Evolutionary conservation across 129 eudicot species (phyloP).

Genomic region (Glebionis coronaria): DNA sequence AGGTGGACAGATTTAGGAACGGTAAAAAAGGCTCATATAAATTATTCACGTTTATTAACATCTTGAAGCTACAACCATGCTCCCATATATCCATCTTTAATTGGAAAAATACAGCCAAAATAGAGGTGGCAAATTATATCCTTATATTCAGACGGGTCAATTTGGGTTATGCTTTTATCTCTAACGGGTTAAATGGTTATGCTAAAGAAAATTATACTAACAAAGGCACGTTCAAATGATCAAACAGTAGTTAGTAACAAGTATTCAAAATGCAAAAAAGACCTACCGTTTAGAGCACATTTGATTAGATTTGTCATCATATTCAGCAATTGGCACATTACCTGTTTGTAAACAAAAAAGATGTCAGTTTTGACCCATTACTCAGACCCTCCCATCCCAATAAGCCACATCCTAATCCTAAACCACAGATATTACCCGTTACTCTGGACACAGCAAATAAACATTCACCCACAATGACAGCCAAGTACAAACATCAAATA

Average conservation of each 20-base stretch:
- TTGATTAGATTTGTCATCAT: neutral
- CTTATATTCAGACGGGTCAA: neutral
- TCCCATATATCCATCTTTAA: neutral
- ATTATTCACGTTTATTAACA: neutral
- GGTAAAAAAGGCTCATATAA: neutral
- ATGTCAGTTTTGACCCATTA: conserved; percentile 1
- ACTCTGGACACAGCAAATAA: neutral
- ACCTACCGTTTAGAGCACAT: neutral
- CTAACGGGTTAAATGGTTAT: neutral
- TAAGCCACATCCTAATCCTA: neutral
- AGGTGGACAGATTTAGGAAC: neutral
- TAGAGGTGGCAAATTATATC: neutral
- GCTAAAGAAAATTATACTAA: too few relatives aligned
- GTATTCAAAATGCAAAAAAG: too few relatives aligned
- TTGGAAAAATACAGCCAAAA: neutral
- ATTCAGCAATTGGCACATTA: neutral
- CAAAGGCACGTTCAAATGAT: too few relatives aligned
- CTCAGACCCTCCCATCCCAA: neutral
- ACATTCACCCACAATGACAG: neutral
- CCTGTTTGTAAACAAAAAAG: neutral
- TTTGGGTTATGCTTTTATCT: neutral
- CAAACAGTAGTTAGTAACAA: too few relatives aligned
- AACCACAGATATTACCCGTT: neutral
- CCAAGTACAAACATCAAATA: conserved; percentile 12
- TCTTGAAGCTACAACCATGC: neutral